These are phyloP conservation scores for Monilinia aucupariae DNA, from an alignment of 2,329 filamentous ascomycete genomes.

Conservation along the genomic window DNA sequence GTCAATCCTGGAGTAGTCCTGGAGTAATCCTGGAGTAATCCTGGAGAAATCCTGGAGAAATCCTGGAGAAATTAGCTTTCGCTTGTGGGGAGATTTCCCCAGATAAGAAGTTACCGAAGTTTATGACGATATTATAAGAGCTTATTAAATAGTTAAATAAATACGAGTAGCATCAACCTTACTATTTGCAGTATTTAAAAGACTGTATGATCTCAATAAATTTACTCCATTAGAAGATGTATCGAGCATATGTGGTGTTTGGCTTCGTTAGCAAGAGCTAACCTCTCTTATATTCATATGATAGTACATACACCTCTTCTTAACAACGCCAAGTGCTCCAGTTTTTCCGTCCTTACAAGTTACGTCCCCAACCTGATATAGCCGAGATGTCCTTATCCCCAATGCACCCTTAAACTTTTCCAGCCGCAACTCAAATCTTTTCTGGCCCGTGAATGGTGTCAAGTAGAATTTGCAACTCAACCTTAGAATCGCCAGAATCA, in stretches of 20 bases:
- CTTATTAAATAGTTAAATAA: background rate
- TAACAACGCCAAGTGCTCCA: slow-evolving; percentile 1
- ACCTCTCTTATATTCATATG: background rate
- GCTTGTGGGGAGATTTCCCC: slow-evolving; percentile 2
- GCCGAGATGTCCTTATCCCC: background rate
- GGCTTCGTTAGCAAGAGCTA: background rate
- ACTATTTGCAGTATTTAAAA: too few relatives aligned
- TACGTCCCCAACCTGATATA: background rate
- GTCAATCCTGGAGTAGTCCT: background rate
- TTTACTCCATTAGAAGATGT: too few relatives aligned
- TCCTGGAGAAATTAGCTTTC: slow-evolving; percentile 7
- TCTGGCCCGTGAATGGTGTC: slow-evolving; percentile 28
- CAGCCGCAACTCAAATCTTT: background rate
- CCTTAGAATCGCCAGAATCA: slow-evolving; percentile 16
- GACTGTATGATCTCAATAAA: too few relatives aligned
- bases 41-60: slow-evolving; percentile 12
- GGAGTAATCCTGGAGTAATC: slow-evolving; percentile 2
- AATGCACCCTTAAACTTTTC: background rate
- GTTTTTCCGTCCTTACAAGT: slow-evolving; percentile 3
- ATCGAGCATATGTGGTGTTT: too few relatives aligned
- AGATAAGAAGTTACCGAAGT: slow-evolving; percentile 1
- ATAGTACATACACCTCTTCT: background rate
- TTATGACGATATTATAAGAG: background rate
- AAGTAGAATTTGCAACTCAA: slow-evolving; percentile 24
- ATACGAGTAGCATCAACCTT: too few relatives aligned